Base-by-base conservation (phyloP, 78 protist species). In the Dictyostelium capitatum region DNA sequence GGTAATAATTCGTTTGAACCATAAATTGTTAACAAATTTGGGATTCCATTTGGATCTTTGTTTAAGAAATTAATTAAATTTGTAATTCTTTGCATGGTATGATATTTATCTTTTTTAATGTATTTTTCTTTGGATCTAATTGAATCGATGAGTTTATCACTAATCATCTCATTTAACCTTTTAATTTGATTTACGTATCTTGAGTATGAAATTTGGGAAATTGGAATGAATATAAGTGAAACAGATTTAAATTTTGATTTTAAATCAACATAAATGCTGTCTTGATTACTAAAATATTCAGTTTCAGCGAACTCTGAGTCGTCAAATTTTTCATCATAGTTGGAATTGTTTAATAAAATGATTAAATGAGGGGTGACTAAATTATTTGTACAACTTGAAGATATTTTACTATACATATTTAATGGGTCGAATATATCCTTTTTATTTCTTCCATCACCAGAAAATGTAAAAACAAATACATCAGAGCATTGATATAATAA, bases 381-480 rank as follows among this genome's bases (percentile, higher is more conserved):
- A 19, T 56, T 51, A 30, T 56, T 79, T 17, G 70, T 8, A 30
- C 4, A 51, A 28, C 37, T n/a, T 6, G 70, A 5, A 8, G 73
- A 51, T 14, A 56, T 1, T 56, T 56, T 19, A 50, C 25, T 12
- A 50, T 12, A 74, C n/a, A n/a, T n/a, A n/a, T n/a, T n/a, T n/a
- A n/a, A n/a, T n/a, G n/a, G n/a, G n/a, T n/a, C n/a, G n/a, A n/a
- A n/a, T n/a, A n/a, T n/a, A n/a, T n/a, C n/a, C n/a, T n/a, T n/a
- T n/a, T 74, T 19, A 17, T 47, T 5, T 37, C 9, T n/a, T 50
- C n/a, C n/a, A n/a, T 43, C 50, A 70, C 17, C 23, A 20, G 12
- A 5, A 50, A 74, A 20, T 20, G 80, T 50, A 82, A 15, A 82
- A 70, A 82, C 70, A 0, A 82, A 30, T 0, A 82, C 89, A 82